A percentile compares a stretch with the other conserved stretches of the same genome.
phyloP scores from a whole-genome alignment of 129 eudicot species.

The Lactuca sativa region DNA sequence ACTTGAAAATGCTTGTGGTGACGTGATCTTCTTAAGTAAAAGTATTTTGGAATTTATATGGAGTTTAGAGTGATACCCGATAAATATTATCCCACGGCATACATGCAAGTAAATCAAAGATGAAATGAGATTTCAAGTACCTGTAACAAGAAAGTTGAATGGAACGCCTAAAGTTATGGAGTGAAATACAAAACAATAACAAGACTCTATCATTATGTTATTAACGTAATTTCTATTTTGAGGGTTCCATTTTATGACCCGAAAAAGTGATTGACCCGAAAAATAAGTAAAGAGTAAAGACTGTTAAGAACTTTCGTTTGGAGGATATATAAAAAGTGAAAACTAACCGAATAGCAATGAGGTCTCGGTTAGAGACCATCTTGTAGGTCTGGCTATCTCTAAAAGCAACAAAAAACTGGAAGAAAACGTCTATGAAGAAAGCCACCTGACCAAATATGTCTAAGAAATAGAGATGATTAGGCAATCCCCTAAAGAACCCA shows the following conservation, averaged over 20 bases:
- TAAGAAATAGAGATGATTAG: conserved; percentile 56
- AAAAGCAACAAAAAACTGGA: conserved; percentile 81
- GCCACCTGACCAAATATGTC: conserved; percentile 76
- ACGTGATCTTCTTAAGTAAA: not conserved
- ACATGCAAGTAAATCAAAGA: conserved; percentile 73
- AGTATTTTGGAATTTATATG: not conserved
- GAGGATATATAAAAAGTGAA: not conserved
- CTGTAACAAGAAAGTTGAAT: conserved; percentile 32
- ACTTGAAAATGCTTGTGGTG: too few relatives aligned
- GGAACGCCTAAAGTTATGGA: not conserved
- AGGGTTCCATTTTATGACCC: too few relatives aligned
- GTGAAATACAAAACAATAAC: not conserved
- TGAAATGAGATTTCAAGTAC: conserved; percentile 77
- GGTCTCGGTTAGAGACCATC: conserved; percentile 53
- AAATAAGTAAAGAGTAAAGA: too few relatives aligned
- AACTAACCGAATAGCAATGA: conserved; percentile 80
- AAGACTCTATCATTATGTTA: not conserved
- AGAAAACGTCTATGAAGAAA: conserved; percentile 68
- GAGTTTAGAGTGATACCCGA: conserved; percentile 45
- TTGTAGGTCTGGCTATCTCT: conserved; percentile 77
- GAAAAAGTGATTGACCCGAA: too few relatives aligned
- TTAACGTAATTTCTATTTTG: too few relatives aligned
- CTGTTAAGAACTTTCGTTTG: not conserved
- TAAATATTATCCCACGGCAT: conserved; percentile 91
- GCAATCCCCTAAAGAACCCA: conserved; percentile 93